phyloP scores from a whole-genome alignment of 140 eudicot genomes.

The Stevia rebaudiana region DNA sequence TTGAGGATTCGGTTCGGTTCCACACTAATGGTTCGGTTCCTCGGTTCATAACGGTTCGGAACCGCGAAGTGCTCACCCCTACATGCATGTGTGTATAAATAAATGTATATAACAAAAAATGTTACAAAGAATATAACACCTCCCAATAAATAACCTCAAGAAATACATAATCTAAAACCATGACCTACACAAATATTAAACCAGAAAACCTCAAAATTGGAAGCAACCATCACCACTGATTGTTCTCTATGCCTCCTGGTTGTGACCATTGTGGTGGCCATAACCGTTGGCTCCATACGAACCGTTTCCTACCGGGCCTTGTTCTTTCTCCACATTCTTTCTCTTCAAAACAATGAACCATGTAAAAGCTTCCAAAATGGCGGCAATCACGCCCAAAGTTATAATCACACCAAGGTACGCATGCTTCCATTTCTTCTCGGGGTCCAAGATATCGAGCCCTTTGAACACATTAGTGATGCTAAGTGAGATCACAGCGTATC shows the following conservation, averaged over 20 bases:
- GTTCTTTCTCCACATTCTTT: conserved; percentile 40
- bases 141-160: conserved; percentile 4
- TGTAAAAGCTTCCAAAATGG: conserved; percentile 55
- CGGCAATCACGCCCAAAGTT: conserved; percentile 48
- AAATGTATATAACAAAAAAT: conserved; percentile 12
- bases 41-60: too few species aligned
- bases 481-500: conserved; percentile 55
- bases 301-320: conserved; percentile 31
- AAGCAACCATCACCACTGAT: too few species aligned
- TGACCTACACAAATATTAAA: conserved; percentile 10
- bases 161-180: conserved; percentile 23
- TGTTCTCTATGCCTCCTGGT: conserved; percentile 27
- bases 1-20: too few species aligned
- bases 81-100: neutral
- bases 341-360: conserved; percentile 59
- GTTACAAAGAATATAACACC: conserved; percentile 31
- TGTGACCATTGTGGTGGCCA: conserved; percentile 13
- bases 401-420: conserved; percentile 65
- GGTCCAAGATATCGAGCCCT: conserved; percentile 77
- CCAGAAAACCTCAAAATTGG: too few species aligned
- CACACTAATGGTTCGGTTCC: too few species aligned
- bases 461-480: conserved; percentile 56
- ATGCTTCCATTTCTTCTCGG: conserved; percentile 67
- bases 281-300: conserved; percentile 43
- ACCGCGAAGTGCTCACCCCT: too few species aligned